Base-by-base conservation (phyloP, 306 rosid species). In the Quercus aquifolioides region DNA sequence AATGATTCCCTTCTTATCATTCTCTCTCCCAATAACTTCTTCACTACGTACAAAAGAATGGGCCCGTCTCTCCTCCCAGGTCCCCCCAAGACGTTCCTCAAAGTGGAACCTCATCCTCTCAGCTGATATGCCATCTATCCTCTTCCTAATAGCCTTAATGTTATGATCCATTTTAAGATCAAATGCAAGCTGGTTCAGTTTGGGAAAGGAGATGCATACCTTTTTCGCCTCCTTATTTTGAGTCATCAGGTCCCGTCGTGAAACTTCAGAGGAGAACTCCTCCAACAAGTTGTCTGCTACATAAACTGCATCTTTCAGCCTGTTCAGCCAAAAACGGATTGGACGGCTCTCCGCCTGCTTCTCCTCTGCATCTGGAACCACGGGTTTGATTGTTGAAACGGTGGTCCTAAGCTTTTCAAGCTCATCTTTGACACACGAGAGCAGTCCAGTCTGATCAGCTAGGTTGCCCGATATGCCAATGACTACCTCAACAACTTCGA, bases 271-370 rank as follows among this genome's bases (percentile, higher is more conserved):
- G 12, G 64, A 58, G 6, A 58, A 12, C 6, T 3, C 21, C 9
- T 58, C 64, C 21, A 33, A 5, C 38, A 33, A 33, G 38, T 33
- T 5, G 38, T 33, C 38, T 33, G 38, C 2, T 33, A 0, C 38
- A 33, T 33, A 1, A 33, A 33, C 6, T 33, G 38, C 38, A 33
- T 33, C 6, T 33, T 33, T 33, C 38, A 33, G 38, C 6, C 6
- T 5, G 5, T 7, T 33, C 38, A 5, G 7, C 38, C 38, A n/a
- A n/a, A n/a, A n/a, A n/a, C n/a, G n/a, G n/a, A n/a, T n/a, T n/a
- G n/a, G n/a, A n/a, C n/a, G n/a, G n/a, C n/a, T 0, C 38, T 0
- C 0, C 19, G 1, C 35, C 35, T 54, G 57, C 1, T 33, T 5
- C 38, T 1, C 38, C 41, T 35, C 8, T 35, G 8, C 41, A 5